Evolutionary conservation across 208 protist genomes (phyloP), one percentile per base, ranked within the genome.

Genomic region (Crithidia sp.): DNA sequence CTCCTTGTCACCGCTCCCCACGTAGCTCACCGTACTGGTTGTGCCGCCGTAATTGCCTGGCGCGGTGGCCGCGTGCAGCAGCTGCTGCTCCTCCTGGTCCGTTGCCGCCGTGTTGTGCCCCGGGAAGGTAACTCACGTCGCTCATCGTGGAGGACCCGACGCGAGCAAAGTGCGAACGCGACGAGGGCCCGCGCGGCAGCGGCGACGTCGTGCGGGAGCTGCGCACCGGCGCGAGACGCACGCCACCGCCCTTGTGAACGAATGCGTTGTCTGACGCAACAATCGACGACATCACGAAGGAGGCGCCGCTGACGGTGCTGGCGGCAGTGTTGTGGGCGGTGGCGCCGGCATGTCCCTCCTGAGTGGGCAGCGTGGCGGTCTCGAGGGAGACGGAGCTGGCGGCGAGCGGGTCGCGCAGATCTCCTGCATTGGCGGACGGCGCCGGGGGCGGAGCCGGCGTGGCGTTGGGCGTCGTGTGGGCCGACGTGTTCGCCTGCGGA

Each of bases 231-330:
- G 87, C 59, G 0, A 88, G 74, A 39, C 82, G 87, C 49, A 91
- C 87, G 13, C 41, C 67, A 44, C 71, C 71, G 39, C 74, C 74
- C n/a, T 67, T 63, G 43, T 60, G 64, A 43, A 91, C 61, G 14
- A 81, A 58, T 40, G 60, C 64, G 64, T 77, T 71, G 61, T 87
- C 79, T 7, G 64, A 71, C n/a, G 81, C 28, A n/a, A 65, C 76
- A 53, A 89, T 77, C 57, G 83, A 82, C 16, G 81, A 82, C 19
- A 89, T 60, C 40, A 88, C 67, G 45, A 88, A 55, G 43, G 76
- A 87, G 19, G 67, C 40, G 53, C 55, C 41, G 8, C 60, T 54
- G 59, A 59, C 39, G 70, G 28, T 59, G 67, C 2, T 40, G 64
- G 43, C 53, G 66, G 37, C 16, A 5, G 49, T 39, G 64, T 3